These are phyloP conservation scores for Suhomyces chickasaworum DNA, from an alignment of 1,139 yeast genomes.

Conservation along the genomic window DNA sequence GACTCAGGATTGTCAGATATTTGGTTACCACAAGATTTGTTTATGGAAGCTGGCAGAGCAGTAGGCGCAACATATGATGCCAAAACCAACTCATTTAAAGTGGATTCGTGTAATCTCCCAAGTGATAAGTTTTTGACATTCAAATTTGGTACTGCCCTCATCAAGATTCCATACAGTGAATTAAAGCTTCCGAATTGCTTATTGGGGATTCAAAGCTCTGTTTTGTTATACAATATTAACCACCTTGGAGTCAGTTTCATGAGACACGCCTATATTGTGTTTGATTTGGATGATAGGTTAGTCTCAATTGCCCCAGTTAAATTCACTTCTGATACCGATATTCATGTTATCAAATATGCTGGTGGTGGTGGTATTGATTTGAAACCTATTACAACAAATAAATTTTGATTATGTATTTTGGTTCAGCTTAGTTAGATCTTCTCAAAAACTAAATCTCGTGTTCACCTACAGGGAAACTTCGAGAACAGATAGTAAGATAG, in stretches of 20 bases:
- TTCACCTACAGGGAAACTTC: too few relatives aligned
- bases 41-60: slow-evolving; percentile 38
- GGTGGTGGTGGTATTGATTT: too few relatives aligned
- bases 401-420: too few relatives aligned
- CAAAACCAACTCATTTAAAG: neutral
- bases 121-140: slow-evolving; percentile 2
- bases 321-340: slow-evolving; percentile 8
- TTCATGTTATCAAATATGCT: slow-evolving; percentile 6
- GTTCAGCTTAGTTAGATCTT: too few relatives aligned
- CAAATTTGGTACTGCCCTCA: slow-evolving; percentile 6
- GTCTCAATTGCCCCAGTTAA: slow-evolving; percentile 28
- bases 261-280: slow-evolving; percentile 32
- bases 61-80: slow-evolving; percentile 4
- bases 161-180: slow-evolving; percentile 10
- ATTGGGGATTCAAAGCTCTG: slow-evolving; percentile 4
- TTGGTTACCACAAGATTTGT: slow-evolving; percentile 46
- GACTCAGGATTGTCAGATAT: slow-evolving; percentile 73
- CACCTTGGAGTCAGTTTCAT: slow-evolving; percentile 35
- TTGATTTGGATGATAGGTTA: slow-evolving; percentile 29
- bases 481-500: too few relatives aligned
- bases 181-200: slow-evolving; percentile 10
- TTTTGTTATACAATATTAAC: neutral
- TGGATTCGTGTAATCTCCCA: slow-evolving; percentile 6
- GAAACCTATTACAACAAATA: too few relatives aligned
- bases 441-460: too few relatives aligned